Percentiles rank a stretch among this genome's conserved stretches.
Evolutionary conservation across 108 stramenopile species (phyloP).

Genomic region (Nitzschia inconspicua): DNA sequence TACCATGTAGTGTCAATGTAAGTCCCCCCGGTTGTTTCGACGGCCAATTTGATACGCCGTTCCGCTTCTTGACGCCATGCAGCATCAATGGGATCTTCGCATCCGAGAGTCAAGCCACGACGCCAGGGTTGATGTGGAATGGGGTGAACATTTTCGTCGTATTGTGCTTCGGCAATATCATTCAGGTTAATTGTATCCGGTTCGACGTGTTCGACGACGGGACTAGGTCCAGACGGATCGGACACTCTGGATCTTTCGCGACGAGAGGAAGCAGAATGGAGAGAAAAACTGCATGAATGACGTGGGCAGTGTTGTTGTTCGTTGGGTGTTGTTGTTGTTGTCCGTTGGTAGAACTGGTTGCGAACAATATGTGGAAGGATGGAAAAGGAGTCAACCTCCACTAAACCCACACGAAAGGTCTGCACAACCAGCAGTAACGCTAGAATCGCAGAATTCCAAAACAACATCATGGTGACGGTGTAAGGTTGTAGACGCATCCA

Average conservation of each 20-base stretch:
- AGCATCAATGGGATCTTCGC: conserved; percentile 74
- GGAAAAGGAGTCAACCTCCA: no score
- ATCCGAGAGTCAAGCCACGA: conserved; percentile 70
- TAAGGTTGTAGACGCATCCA: no score
- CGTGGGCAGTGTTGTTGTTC: no score
- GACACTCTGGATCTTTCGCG: conserved; percentile 25
- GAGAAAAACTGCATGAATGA: no score
- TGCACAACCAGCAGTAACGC: no score
- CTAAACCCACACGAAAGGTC: no score
- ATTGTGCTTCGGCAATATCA: conserved; percentile 26
- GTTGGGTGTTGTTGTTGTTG: no score
- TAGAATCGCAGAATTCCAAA: no score
- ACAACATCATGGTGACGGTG: no score
- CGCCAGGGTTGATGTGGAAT: conserved; percentile 85
- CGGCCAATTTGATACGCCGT: conserved; percentile 52
- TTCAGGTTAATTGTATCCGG: conserved; percentile 18
- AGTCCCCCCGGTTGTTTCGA: conserved; percentile 40
- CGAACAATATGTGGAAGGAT: no score
- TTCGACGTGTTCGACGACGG: conserved; percentile 15
- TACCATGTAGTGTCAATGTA: conserved; percentile 85
- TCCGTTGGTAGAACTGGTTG: no score
- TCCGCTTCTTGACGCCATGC: conserved; percentile 75
- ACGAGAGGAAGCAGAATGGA: not conserved
- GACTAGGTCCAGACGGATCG: conserved; percentile 47
- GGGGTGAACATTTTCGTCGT: conserved; percentile 43